phyloP scores from a whole-genome alignment of 768 basidiomycete species.

The Trametes sanguinea region DNA sequence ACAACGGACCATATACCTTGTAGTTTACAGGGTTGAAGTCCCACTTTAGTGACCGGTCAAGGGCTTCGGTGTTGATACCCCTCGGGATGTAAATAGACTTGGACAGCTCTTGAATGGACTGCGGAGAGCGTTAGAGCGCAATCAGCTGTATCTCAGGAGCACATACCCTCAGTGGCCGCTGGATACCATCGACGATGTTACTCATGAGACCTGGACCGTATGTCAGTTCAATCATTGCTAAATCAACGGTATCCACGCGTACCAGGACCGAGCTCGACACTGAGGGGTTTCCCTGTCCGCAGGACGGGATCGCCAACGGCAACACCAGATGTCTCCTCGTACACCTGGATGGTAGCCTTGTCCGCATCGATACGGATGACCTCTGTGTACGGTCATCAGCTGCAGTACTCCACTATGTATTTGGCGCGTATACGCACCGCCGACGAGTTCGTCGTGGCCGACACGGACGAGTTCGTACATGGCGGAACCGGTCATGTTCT shows the following conservation, averaged over 20 bases:
- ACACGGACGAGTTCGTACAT: conserved; percentile 99
- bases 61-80: conserved; percentile 96
- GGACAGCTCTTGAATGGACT: conserved; percentile 93
- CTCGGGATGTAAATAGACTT: conserved; percentile 99
- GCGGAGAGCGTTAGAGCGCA: conserved; percentile 18
- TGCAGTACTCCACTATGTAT: neutral
- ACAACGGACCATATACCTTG: conserved; percentile 51
- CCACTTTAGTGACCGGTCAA: conserved; percentile 88
- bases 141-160: conserved; percentile 6
- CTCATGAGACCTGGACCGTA: conserved; percentile 81
- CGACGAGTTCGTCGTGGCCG: conserved; percentile 97
- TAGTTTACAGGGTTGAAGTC: conserved; percentile 87
- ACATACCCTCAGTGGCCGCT: conserved; percentile 84
- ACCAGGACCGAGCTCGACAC: conserved; percentile 98
- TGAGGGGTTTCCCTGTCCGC: conserved; percentile 95
- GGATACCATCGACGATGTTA: conserved; percentile 99
- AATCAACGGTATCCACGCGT: conserved; percentile 26
- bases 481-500: conserved; percentile 93
- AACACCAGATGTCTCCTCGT: conserved; percentile 99
- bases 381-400: conserved; percentile 54
- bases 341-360: conserved; percentile 98
- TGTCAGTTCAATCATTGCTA: conserved; percentile 7
- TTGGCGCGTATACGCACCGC: conserved; percentile 56
- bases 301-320: conserved; percentile 98
- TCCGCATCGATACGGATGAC: conserved; percentile 98